These are phyloP conservation scores for Tephrocybe sp. DNA, from an alignment of 768 basidiomycete genomes.

Conservation along the genomic window DNA sequence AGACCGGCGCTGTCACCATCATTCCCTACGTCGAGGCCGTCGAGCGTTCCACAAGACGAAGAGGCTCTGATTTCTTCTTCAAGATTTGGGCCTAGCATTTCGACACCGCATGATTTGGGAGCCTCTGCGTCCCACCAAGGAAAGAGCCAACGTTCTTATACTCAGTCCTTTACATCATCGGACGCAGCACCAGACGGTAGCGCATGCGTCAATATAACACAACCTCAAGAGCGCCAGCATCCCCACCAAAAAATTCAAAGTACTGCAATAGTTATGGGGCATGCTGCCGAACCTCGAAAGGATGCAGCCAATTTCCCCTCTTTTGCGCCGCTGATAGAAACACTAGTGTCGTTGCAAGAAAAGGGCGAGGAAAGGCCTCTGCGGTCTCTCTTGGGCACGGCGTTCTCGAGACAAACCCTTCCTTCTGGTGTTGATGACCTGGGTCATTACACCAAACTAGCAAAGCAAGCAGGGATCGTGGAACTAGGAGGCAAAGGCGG, in stretches of 20 bases:
- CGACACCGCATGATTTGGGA: no score
- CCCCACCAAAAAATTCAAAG: background rate
- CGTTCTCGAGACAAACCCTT: slow-evolving; percentile 1
- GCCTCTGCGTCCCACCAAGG: no score
- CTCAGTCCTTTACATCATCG: no score
- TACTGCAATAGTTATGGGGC: background rate
- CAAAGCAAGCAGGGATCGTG: slow-evolving; percentile 9
- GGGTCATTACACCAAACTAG: slow-evolving; percentile 12
- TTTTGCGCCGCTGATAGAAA: background rate
- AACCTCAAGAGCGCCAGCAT: no score
- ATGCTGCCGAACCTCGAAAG: background rate
- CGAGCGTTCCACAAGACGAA: no score
- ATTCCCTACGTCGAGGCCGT: no score
- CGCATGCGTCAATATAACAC: no score
- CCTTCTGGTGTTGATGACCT: slow-evolving; percentile 10
- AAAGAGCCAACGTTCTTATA: no score
- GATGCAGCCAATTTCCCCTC: background rate
- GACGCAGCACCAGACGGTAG: no score
- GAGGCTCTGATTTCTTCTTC: no score
- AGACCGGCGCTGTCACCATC: background rate
- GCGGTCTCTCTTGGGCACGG: slow-evolving; percentile 11
- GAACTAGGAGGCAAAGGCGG: slow-evolving; percentile 10
- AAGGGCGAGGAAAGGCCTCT: slow-evolving; percentile 5
- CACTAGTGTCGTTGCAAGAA: background rate
- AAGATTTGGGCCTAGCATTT: no score